phyloP scores from a whole-genome alignment of 257 asterid species.

The Leonotis leonurus region DNA sequence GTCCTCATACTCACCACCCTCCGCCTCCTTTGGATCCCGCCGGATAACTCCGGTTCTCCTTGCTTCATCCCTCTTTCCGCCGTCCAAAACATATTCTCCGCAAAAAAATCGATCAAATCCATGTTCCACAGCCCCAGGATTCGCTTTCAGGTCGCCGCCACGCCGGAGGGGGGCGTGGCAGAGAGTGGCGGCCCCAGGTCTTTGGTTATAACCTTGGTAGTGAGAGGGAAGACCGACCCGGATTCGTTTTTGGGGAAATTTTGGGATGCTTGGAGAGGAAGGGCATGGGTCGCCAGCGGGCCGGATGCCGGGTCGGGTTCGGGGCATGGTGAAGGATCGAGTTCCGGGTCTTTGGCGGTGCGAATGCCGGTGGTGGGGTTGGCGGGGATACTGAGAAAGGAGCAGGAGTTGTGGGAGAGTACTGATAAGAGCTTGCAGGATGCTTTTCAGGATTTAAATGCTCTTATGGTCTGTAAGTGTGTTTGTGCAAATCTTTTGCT shows the following conservation, averaged over 20 bases:
- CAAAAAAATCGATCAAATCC: conserved; percentile 59
- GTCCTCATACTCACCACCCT: conserved; percentile 70
- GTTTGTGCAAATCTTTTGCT: not conserved
- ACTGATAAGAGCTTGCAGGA: conserved; percentile 98
- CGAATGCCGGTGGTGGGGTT: conserved; percentile 81
- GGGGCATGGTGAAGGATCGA: conserved; percentile 25
- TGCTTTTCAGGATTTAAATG: conserved; percentile 97
- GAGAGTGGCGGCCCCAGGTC: conserved; percentile 39
- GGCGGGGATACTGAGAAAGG: conserved; percentile 92
- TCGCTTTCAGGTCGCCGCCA: conserved; percentile 58
- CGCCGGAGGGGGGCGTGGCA: conserved; percentile 39
- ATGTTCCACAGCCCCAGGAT: conserved; percentile 78
- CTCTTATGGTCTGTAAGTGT: conserved; percentile 74
- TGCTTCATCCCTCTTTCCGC: conserved; percentile 51
- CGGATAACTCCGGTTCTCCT: conserved; percentile 26
- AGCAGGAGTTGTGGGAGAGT: conserved; percentile 99
- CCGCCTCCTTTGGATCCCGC: conserved; percentile 71
- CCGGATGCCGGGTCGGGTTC: conserved; percentile 22
- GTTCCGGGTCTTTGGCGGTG: conserved; percentile 49
- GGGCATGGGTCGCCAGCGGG: conserved; percentile 57
- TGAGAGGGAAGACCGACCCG: conserved; percentile 63
- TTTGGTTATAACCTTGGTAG: conserved; percentile 39
- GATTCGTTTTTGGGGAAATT: conserved; percentile 71
- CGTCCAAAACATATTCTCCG: conserved; percentile 47
- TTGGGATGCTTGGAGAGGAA: conserved; percentile 81